These are phyloP conservation scores for Diatrype stigma DNA, from an alignment of 2,329 filamentous ascomycete species.

Conservation along the genomic window DNA sequence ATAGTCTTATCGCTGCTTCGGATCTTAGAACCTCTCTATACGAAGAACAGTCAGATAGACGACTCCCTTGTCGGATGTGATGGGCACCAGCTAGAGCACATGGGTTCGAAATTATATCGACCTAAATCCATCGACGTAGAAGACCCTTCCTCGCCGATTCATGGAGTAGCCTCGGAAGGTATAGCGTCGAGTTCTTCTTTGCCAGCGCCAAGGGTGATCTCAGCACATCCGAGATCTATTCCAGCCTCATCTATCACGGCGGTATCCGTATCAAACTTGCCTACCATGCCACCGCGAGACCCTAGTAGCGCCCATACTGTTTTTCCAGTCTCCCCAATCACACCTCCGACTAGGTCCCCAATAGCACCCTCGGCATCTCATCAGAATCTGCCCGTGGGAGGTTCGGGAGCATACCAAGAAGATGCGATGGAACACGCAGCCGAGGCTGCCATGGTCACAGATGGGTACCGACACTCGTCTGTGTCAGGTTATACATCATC, in stretches of 20 bases:
- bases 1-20: conserved; percentile 25
- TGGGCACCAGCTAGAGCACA: conserved; percentile 7
- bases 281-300: not conserved
- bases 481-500: conserved; percentile 15
- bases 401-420: conserved; percentile 12
- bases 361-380: conserved; percentile 5
- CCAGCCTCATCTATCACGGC: not conserved
- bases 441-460: conserved; percentile 26
- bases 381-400: conserved; percentile 9
- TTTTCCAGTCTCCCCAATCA: conserved; percentile 18
- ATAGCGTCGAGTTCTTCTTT: conserved; percentile 3
- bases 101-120: conserved; percentile 5
- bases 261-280: not conserved
- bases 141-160: conserved; percentile 1
- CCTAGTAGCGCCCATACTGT: conserved; percentile 1
- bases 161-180: conserved; percentile 6
- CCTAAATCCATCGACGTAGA: conserved; percentile 2
- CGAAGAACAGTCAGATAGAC: conserved; percentile 18
- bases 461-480: conserved; percentile 22
- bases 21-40: conserved; percentile 27
- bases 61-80: conserved; percentile 16
- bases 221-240: conserved; percentile 2
- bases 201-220: conserved; percentile 3
- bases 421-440: conserved; percentile 15
- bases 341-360: conserved; percentile 6